These are phyloP conservation scores for Multifurca ochricompacta DNA, from an alignment of 768 basidiomycete species.

Conservation along the genomic window DNA sequence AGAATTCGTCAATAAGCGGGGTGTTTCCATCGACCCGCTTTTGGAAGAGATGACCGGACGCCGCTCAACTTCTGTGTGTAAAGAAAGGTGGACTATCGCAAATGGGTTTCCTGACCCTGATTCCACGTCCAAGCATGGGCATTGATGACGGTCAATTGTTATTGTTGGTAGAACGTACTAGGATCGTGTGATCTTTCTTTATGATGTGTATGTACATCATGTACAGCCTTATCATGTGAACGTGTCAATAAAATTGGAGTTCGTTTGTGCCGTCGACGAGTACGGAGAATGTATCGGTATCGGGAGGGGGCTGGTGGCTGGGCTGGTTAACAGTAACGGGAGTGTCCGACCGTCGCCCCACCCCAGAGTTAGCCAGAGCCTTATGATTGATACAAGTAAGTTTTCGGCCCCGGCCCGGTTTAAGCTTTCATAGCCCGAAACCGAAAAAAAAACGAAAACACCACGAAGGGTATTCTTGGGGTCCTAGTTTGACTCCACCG, in stretches of 20 bases:
- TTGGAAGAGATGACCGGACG: neutral
- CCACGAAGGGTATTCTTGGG: neutral
- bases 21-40: neutral
- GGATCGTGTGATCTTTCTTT: neutral
- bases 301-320: too few relatives aligned
- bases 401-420: neutral
- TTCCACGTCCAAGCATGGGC: slow-evolving; percentile 7
- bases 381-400: too few relatives aligned
- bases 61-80: neutral
- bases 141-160: neutral
- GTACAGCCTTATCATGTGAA: too few relatives aligned
- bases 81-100: neutral
- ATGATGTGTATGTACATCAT: too few relatives aligned
- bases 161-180: neutral
- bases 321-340: too few relatives aligned
- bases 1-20: neutral
- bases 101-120: slow-evolving; percentile 2
- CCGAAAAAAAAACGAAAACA: too few relatives aligned
- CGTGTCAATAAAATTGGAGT: neutral
- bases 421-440: neutral
- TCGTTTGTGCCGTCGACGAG: neutral
- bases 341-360: neutral
- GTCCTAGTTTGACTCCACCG: neutral
- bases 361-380: too few relatives aligned
- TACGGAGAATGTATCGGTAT: neutral